phyloP scores from a whole-genome alignment of 2,329 filamentous ascomycete genomes.

The Fusarium sp. region DNA sequence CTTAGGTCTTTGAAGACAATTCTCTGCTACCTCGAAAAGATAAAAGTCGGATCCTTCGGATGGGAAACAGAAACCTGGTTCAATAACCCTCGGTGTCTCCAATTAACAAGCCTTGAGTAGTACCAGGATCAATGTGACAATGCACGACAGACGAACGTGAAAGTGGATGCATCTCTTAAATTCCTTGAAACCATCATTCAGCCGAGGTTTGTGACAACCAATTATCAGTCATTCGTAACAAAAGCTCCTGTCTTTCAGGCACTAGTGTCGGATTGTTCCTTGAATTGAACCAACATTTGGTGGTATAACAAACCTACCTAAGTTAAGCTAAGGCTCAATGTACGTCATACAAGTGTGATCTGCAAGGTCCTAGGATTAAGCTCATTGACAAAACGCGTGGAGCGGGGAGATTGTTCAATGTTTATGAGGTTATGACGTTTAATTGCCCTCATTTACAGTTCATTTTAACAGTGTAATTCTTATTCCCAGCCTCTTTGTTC shows the following conservation, averaged over 20 bases:
- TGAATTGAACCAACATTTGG: slow-evolving; percentile 25
- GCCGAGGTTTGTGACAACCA: background rate
- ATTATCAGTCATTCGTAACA: background rate
- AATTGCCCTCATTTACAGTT: slow-evolving; percentile 17
- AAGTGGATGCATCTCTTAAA: background rate
- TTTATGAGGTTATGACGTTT: too few relatives aligned
- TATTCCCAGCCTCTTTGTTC: slow-evolving; percentile 9
- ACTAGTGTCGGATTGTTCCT: slow-evolving; percentile 19
- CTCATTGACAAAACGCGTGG: background rate
- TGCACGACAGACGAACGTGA: slow-evolving; percentile 1
- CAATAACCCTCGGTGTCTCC: background rate
- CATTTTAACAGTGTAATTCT: background rate
- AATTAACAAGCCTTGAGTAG: slow-evolving; percentile 14
- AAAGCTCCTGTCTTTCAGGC: slow-evolving; percentile 12
- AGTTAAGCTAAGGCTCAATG: background rate
- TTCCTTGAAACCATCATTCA: slow-evolving; percentile 11
- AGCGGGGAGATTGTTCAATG: too few relatives aligned
- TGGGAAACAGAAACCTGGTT: background rate
- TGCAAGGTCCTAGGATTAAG: slow-evolving; percentile 14
- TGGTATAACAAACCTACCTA: background rate
- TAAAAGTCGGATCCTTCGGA: background rate
- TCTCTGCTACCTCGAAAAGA: background rate
- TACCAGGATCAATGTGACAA: background rate
- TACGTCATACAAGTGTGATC: slow-evolving; percentile 1
- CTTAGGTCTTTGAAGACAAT: background rate